Evolutionary conservation across 2,329 filamentous ascomycete genomes (phyloP).

Genomic region (Penicillium corylophilum): DNA sequence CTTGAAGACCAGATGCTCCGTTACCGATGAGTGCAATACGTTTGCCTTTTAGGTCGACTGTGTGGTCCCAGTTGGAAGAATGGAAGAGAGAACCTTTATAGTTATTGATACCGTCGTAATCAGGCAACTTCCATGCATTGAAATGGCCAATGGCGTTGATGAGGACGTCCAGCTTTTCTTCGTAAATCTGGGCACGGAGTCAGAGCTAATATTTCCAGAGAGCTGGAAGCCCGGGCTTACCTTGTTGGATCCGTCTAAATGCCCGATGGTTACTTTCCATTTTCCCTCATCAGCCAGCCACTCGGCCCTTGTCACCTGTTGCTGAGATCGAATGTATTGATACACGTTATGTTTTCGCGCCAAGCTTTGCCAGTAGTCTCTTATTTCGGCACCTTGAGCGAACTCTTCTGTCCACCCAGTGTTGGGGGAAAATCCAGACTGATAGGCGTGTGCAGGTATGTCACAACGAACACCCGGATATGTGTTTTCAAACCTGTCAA

Average conservation of each 20-base stretch:
- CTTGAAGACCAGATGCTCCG: conserved; percentile 61
- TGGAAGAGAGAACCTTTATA: conserved; percentile 60
- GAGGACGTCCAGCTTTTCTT: conserved; percentile 59
- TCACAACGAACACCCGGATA: conserved; percentile 69
- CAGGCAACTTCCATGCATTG: conserved; percentile 63
- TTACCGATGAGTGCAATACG: conserved; percentile 62
- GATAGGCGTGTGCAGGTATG: conserved; percentile 69
- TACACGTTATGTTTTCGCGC: conserved; percentile 66
- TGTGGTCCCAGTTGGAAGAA: conserved; percentile 60
- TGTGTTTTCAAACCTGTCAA: conserved; percentile 42
- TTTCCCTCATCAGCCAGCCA: conserved; percentile 56
- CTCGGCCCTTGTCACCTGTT: conserved; percentile 54
- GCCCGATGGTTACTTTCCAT: conserved; percentile 55
- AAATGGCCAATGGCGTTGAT: conserved; percentile 65
- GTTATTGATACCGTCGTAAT: conserved; percentile 58
- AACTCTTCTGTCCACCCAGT: conserved; percentile 69
- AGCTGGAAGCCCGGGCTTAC: conserved; percentile 20
- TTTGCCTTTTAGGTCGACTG: conserved; percentile 51
- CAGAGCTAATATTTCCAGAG: too few relatives aligned
- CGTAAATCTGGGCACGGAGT: conserved; percentile 33
- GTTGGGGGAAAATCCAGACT: conserved; percentile 67
- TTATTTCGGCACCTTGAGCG: conserved; percentile 65
- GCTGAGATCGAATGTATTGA: conserved; percentile 55
- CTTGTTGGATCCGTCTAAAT: conserved; percentile 32
- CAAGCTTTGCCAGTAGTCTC: conserved; percentile 63